Evolutionary conservation across 225 moss, liverwort and hornwort genomes (phyloP).

Genomic region (Anthoceros angustus): DNA sequence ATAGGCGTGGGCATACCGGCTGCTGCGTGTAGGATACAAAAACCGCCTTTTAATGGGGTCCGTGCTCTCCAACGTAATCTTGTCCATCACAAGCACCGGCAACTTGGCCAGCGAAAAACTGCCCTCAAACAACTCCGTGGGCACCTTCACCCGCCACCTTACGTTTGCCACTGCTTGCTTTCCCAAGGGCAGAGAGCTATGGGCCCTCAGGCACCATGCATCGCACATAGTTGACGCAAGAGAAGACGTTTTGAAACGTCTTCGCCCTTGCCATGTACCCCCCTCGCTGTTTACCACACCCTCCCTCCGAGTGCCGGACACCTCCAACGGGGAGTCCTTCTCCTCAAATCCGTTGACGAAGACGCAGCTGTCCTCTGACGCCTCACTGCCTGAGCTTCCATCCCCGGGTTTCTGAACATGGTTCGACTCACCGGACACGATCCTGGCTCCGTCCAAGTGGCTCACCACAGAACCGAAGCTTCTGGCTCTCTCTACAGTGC

Average conservation of each 20-base stretch:
- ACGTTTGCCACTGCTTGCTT: conserved; percentile 27
- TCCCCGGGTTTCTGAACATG: background rate
- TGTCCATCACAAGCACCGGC: conserved; percentile 46
- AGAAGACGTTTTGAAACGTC: background rate
- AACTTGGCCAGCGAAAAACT: conserved; percentile 33
- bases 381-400: background rate
- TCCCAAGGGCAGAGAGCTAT: conserved; percentile 36
- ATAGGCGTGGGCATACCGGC: conserved; percentile 17
- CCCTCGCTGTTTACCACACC: no score
- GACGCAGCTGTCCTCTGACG: background rate
- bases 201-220: conserved; percentile 27
- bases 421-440: background rate
- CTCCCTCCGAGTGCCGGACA: background rate
- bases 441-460: background rate
- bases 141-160: conserved; percentile 37
- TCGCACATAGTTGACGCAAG: conserved; percentile 5
- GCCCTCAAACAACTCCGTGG: conserved; percentile 17
- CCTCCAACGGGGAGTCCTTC: background rate
- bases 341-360: background rate
- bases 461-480: background rate
- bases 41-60: conserved; percentile 13
- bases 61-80: conserved; percentile 27
- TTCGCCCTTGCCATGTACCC: background rate
- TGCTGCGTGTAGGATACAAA: conserved; percentile 1
- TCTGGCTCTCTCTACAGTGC: background rate